Evolutionary conservation across 495 filamentous ascomycete species (phyloP).

Genomic region (Lasiosphaeria ovina): DNA sequence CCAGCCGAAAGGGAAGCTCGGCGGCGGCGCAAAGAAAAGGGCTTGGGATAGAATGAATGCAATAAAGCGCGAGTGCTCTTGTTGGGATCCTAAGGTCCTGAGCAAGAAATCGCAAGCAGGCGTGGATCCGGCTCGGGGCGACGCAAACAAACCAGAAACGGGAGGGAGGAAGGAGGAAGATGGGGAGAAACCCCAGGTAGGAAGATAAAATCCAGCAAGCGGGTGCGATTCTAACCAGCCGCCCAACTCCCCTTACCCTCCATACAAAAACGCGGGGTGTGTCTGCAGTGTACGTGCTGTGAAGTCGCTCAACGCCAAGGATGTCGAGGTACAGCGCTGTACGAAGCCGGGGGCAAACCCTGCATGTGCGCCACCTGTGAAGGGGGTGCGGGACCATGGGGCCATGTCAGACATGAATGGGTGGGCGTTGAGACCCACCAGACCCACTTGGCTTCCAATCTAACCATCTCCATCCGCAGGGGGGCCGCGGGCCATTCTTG

Average conservation of each 20-base stretch:
- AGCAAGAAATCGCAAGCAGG: not conserved
- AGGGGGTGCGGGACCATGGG: too few relatives aligned
- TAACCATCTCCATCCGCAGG: too few relatives aligned
- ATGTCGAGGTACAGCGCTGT: too few relatives aligned
- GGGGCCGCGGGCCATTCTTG: too few relatives aligned
- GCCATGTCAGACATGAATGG: too few relatives aligned
- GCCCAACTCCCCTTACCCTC: slow-evolving; percentile 23
- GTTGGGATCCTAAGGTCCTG: not conserved
- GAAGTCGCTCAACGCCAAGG: too few relatives aligned
- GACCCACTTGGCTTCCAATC: too few relatives aligned
- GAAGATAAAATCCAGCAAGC: slow-evolving; percentile 24
- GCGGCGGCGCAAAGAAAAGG: not conserved
- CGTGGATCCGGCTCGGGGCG: slow-evolving; percentile 8
- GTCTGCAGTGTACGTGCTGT: too few relatives aligned
- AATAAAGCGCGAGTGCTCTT: not conserved
- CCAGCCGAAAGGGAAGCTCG: not conserved
- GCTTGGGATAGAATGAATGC: not conserved
- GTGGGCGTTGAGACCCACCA: too few relatives aligned
- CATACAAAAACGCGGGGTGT: too few relatives aligned
- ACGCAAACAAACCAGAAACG: slow-evolving; percentile 22
- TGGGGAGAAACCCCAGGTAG: slow-evolving; percentile 25
- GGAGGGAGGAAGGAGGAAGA: slow-evolving; percentile 25
- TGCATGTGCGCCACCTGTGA: too few relatives aligned
- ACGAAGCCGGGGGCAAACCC: too few relatives aligned
- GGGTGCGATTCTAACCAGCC: slow-evolving; percentile 9